Base-by-base conservation (phyloP, 2,329 filamentous ascomycete species). In the Fusarium odoratissimum region DNA sequence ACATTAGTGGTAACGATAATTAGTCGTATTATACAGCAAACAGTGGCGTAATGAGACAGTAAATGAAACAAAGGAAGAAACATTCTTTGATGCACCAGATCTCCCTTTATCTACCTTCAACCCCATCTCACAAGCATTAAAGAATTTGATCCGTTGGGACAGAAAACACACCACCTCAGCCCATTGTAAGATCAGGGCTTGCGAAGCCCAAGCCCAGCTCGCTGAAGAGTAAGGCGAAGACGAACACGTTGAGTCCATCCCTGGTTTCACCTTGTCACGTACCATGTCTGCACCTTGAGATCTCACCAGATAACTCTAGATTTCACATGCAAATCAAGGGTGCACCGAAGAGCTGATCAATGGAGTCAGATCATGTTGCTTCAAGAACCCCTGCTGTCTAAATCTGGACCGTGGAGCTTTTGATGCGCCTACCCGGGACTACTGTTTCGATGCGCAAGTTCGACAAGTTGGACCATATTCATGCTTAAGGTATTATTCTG, bases 101-200 rank as follows among this genome's bases (percentile, higher is more conserved):
- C 45, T 64, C 45, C 49, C 44, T 58, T 71, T 60, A 64, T 73
- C 33, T 42, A 51, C 41, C 40, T n/a, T 41, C 19, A 45, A 28
- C n/a, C 37, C 30, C 42, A 57, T 64, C 38, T 70, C 38, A 41
- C n/a, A n/a, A 21, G 16, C 28, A 38, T 46, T 23, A 40, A 44
- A 23, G 14, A 37, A n/a, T 16, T 23, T 25, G 31, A 55, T 51
- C 8, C 25, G 60, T 67, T 73, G 69, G 65, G 60, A 52, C 28
- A 52, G 51, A 71, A 63, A 72, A 46, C 71, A 60, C 41, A 74
- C 72, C 68, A 74, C 69, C 64, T 74, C 68, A 60, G 68, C 64
- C 61, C 68, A 72, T 62, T 25, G 38, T 40, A 59, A 62, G 44
- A 42, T 41, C 57, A 71, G 48, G 42, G 56, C 56, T 59, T 66